These are phyloP conservation scores for Cymbidium sinense DNA, from an alignment of 106 monocot genomes.

Conservation along the genomic window DNA sequence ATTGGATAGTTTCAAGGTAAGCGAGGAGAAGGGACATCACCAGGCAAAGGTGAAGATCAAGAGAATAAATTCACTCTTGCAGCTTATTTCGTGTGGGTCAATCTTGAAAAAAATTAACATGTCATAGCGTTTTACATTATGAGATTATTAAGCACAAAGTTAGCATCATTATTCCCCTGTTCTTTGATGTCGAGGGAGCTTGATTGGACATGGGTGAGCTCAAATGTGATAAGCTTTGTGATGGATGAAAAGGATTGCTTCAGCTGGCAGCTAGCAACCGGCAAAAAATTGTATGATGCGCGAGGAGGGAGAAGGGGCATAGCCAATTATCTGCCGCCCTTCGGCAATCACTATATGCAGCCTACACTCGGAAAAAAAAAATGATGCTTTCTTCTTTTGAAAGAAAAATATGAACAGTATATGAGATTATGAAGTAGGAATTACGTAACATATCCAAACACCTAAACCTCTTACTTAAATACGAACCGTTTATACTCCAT, in stretches of 20 bases:
- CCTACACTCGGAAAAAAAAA: not conserved
- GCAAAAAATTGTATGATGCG: constrained; percentile 39
- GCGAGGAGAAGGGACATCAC: constrained; percentile 29
- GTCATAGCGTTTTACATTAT: constrained; percentile 14
- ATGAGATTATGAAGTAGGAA: not conserved
- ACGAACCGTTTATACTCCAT: not conserved
- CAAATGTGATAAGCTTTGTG: too few relatives aligned
- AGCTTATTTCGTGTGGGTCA: constrained; percentile 57
- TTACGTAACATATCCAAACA: not conserved
- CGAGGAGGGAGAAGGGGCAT: constrained; percentile 22
- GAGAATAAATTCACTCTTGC: constrained; percentile 40
- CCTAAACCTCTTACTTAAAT: not conserved
- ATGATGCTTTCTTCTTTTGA: not conserved
- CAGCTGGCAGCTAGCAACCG: constrained; percentile 16
- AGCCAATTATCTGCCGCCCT: constrained; percentile 42
- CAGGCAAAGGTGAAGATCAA: constrained; percentile 29
- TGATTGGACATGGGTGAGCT: constrained; percentile 10
- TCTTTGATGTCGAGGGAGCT: too few relatives aligned
- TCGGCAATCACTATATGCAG: constrained; percentile 8
- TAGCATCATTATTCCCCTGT: constrained; percentile 33
- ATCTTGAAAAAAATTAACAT: constrained; percentile 48
- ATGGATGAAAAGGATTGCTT: too few relatives aligned
- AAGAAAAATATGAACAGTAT: not conserved
- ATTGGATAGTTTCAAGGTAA: constrained; percentile 26
- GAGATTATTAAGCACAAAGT: constrained; percentile 23